Evolutionary conservation across 2,329 filamentous ascomycete genomes (phyloP).

Genomic region (Fusarium sp.): DNA sequence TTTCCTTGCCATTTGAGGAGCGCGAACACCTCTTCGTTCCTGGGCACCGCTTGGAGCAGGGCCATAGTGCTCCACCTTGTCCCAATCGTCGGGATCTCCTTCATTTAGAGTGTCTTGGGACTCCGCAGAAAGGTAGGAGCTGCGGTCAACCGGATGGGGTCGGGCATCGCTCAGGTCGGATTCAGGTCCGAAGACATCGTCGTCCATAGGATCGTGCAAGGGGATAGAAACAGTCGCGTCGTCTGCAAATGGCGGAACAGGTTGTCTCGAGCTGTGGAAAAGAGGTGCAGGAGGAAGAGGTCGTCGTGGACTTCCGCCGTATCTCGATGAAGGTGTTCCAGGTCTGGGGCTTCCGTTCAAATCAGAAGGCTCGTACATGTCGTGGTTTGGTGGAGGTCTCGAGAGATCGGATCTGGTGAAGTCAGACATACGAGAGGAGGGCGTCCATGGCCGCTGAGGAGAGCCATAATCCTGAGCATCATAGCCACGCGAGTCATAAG

Average conservation of each 20-base stretch:
- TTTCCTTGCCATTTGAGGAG: conserved; percentile 89
- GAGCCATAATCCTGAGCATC: conserved; percentile 48
- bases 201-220: conserved; percentile 65
- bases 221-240: conserved; percentile 80
- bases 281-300: conserved; percentile 90
- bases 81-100: conserved; percentile 50
- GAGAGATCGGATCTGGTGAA: conserved; percentile 61
- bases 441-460: conserved; percentile 69
- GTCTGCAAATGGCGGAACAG: conserved; percentile 67
- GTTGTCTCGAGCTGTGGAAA: conserved; percentile 70
- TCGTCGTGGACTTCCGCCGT: conserved; percentile 86
- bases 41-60: conserved; percentile 89
- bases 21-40: conserved; percentile 84
- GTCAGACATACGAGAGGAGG: conserved; percentile 57
- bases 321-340: conserved; percentile 88
- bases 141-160: conserved; percentile 60
- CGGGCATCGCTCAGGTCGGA: conserved; percentile 65
- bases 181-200: conserved; percentile 79
- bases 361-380: conserved; percentile 86
- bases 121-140: conserved; percentile 64
- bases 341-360: conserved; percentile 90
- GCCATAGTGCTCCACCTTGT: conserved; percentile 83
- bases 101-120: conserved; percentile 68
- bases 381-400: conserved; percentile 75
- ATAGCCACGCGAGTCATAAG: conserved; percentile 59